Base-by-base conservation (phyloP, 345 rosid genomes). In the Populus simonii region DNA sequence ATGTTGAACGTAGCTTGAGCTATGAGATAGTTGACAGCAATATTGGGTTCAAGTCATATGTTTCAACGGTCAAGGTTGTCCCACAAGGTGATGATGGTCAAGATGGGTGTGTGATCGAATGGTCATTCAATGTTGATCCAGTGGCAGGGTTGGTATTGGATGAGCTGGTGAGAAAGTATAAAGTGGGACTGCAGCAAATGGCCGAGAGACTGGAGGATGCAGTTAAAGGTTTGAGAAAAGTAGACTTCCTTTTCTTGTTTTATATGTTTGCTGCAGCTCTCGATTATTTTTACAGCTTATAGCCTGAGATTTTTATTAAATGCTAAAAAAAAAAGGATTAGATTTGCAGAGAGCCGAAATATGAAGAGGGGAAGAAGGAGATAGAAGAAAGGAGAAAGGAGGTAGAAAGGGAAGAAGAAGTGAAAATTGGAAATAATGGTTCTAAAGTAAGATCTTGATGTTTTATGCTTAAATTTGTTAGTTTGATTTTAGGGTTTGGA, bases 21-120 rank as follows among this genome's bases (percentile, higher is more conserved):
- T 91, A 87, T 13, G 92, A 90, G 92, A 86, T 91, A 1, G 73
- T 89, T 45, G 93, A 90, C 49, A 74, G 80, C 78, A 92, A 87
- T 74, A 83, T 90, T 11, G 92, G 94, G 71, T 88, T 92, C 61
- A 49, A 83, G 68, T 85, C 90, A 0, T 90, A 92, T 39, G 87
- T 84, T 17, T 83, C 91, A 5, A 90, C 86, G 71, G 74, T 92
- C 55, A 81, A 76, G 85, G 73, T 90, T 51, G 66, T 67, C 35
- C 84, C 85, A 22, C 53, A 4, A 12, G 81, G 65, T 17, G 85
- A 41, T 17, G 84, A 45, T 15, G 78, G 39, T 35, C 57, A 49
- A 71, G 71, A 43, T 36, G 92, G 92, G 20, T 94, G 90, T 17
- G 75, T 72, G 82, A 80, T 94, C n/a, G 89, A 89, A 73, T 89